Evolutionary conservation across 257 asterid species (phyloP).

Genomic region (Nicotiana obtusifolia): DNA sequence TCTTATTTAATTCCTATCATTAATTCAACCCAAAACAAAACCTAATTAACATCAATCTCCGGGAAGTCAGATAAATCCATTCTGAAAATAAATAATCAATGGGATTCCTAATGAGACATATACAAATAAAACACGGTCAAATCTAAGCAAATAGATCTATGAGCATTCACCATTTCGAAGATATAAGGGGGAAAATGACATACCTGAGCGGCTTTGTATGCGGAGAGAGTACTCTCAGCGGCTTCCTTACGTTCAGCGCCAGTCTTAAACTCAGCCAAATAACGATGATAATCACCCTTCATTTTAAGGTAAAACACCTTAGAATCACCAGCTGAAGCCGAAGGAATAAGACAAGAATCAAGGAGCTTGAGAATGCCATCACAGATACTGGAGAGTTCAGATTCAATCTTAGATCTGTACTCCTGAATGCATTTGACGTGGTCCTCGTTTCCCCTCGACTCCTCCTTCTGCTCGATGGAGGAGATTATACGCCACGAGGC

Average conservation of each 20-base stretch:
- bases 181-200: background rate
- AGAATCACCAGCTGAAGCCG: conserved; percentile 14
- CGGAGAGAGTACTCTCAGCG: conserved; percentile 22
- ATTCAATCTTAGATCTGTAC: conserved; percentile 21
- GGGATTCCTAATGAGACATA: background rate
- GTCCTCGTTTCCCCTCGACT: conserved; percentile 23
- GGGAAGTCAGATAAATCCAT: background rate
- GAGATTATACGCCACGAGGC: conserved; percentile 31
- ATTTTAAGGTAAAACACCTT: conserved; percentile 21
- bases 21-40: too few relatives aligned
- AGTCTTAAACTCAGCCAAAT: conserved; percentile 26
- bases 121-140: background rate
- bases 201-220: conserved; percentile 32
- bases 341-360: conserved; percentile 11
- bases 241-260: conserved; percentile 20
- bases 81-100: background rate
- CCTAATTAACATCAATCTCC: background rate
- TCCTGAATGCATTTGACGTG: conserved; percentile 17
- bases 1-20: too few relatives aligned
- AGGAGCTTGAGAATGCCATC: conserved; percentile 20
- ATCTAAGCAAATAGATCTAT: background rate
- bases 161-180: background rate
- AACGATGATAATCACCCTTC: conserved; percentile 26
- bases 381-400: conserved; percentile 18
- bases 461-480: conserved; percentile 28